phyloP scores from a whole-genome alignment of 331 rosid genomes.

The Malus hybrid region DNA sequence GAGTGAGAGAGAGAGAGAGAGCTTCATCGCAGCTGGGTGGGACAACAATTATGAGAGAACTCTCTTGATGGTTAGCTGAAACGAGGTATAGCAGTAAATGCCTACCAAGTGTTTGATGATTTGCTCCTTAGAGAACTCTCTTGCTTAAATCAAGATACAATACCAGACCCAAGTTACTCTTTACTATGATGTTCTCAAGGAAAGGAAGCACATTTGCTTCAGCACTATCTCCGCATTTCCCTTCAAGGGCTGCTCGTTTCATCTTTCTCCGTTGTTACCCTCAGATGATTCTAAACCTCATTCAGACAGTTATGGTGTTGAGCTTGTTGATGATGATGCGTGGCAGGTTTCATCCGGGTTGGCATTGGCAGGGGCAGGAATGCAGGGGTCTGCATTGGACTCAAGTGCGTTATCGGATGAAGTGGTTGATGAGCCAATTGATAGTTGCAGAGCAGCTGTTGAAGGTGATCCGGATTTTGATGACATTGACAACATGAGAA shows the following conservation, averaged over 20 bases:
- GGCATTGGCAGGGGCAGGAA: slow-evolving; percentile 52
- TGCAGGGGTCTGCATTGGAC: slow-evolving; percentile 1
- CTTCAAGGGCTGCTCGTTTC: slow-evolving; percentile 20
- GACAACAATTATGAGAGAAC: background rate
- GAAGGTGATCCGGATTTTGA: slow-evolving; percentile 56
- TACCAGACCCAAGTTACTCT: background rate
- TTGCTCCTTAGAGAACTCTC: slow-evolving; percentile 15
- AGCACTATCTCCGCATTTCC: slow-evolving; percentile 9
- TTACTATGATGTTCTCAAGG: slow-evolving; percentile 23
- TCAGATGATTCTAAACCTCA: slow-evolving; percentile 13
- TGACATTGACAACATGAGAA: slow-evolving; percentile 67
- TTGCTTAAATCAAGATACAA: background rate
- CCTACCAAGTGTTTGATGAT: slow-evolving; percentile 38
- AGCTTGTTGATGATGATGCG: slow-evolving; percentile 62
- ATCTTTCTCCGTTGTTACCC: slow-evolving; percentile 35
- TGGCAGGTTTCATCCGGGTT: slow-evolving; percentile 69
- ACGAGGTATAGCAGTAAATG: slow-evolving; percentile 6
- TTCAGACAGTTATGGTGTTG: slow-evolving; percentile 36
- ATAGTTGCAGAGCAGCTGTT: slow-evolving; percentile 9
- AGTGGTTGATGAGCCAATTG: slow-evolving; percentile 23
- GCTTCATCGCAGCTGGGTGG: background rate
- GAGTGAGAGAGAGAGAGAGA: background rate
- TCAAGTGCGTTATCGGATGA: slow-evolving; percentile 8
- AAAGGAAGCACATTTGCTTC: slow-evolving; percentile 21
- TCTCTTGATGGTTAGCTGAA: background rate